These are phyloP conservation scores for Auricularia cornea DNA, from an alignment of 768 basidiomycete species.

Conservation along the genomic window DNA sequence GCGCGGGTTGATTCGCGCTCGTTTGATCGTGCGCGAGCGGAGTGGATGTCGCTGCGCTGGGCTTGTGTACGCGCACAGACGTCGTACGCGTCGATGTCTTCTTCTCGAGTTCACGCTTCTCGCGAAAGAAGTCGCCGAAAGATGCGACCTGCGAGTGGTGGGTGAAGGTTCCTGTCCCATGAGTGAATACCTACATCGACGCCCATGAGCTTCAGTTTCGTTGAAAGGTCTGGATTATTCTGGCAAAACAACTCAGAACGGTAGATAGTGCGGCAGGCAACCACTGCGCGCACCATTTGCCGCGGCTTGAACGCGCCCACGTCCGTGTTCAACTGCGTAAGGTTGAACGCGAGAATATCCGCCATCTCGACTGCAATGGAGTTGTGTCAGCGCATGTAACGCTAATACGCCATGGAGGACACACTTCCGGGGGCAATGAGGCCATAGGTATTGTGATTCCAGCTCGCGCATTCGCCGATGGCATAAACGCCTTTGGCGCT, in stretches of 20 bases:
- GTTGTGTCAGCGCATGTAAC: slow-evolving; percentile 5
- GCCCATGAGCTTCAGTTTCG: slow-evolving; percentile 60
- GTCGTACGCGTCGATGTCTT: slow-evolving; percentile 1
- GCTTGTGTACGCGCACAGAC: background rate
- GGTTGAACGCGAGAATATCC: slow-evolving; percentile 63
- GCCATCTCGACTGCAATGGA: slow-evolving; percentile 54
- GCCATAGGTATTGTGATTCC: slow-evolving; percentile 57
- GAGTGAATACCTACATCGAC: slow-evolving; percentile 35
- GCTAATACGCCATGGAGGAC: slow-evolving; percentile 3
- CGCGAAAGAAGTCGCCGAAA: slow-evolving; percentile 68
- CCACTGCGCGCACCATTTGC: slow-evolving; percentile 25
- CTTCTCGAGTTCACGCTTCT: slow-evolving; percentile 29
- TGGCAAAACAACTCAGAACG: slow-evolving; percentile 16
- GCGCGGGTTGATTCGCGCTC: slow-evolving; percentile 2
- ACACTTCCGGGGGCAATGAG: slow-evolving; percentile 62
- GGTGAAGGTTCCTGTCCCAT: background rate
- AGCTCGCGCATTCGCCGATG: slow-evolving; percentile 69
- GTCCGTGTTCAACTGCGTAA: slow-evolving; percentile 44
- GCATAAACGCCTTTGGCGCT: slow-evolving; percentile 55
- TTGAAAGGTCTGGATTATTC: slow-evolving; percentile 60
- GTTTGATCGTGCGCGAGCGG: slow-evolving; percentile 13
- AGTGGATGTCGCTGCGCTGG: background rate
- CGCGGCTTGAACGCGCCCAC: slow-evolving; percentile 33
- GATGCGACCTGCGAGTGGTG: slow-evolving; percentile 39
- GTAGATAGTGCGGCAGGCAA: background rate